Evolutionary conservation across 148 eudicot species (phyloP), one percentile per base, ranked within the genome.

Genomic region (Tetragonia tetragonoides): DNA sequence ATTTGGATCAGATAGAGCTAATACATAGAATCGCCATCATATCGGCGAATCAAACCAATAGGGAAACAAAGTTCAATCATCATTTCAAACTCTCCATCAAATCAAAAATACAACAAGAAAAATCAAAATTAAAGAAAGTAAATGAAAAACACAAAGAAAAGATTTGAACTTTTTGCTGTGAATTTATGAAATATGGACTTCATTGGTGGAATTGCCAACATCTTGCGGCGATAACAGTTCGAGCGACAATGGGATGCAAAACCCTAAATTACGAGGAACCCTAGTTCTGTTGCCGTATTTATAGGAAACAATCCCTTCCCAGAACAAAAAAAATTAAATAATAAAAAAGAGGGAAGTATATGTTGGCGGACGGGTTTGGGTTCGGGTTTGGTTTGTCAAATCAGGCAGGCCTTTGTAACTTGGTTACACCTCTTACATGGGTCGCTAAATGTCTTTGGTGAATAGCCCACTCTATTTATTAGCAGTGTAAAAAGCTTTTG

Each of bases 1-100:
- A 38, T n/a, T 18, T 60, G 0, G 82, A 80, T 80, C 82, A 80
- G 82, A 80, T 74, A 74, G 82, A 80, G 82, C 86, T 81, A 81
- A 86, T 86, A 86, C 88, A 68, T 61, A 28, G 28, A 56, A 57
- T 40, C 74, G 77, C 87, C 88, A 87, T 87, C 90, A 87, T 87
- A 5, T 63, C 79, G 88, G 85, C 84, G 74, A 73, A 83, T 87
- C 90, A 87, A 87, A 85, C 90, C 90, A 85, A 85, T 85, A 87
- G 90, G 87, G 87, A 87, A 87, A 79, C n/a, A n/a, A n/a, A n/a
- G n/a, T n/a, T n/a, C n/a, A n/a, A n/a, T 80, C 83, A 72, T 77
- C 86, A 86, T 70, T 71, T 77, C 80, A 10, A 1, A 38, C 62
- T 51, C 49, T 66, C 70, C 9, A 63, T 4, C 3, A 12, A 17